Conservation (phyloP, 176 grass and related monocot genomes). For the Ensete glaucum region DNA sequence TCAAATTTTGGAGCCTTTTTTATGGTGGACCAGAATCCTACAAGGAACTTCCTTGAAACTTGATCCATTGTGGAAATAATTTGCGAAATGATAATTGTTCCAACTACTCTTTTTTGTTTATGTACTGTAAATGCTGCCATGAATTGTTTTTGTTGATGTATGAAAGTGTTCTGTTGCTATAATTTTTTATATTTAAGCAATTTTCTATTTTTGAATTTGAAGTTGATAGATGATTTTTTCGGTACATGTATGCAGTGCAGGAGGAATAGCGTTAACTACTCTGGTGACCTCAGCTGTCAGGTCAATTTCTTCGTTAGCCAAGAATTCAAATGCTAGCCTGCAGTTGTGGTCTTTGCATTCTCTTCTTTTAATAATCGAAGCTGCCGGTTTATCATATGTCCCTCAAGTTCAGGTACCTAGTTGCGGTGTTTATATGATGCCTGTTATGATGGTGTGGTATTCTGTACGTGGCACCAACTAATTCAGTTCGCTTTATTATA, state of each 20-base stretch:
- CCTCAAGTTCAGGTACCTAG: constrained; percentile 83
- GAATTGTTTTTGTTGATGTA: background rate
- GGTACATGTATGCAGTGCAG: constrained; percentile 51
- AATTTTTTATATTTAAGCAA: background rate
- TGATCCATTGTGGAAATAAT: background rate
- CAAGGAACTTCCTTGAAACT: background rate
- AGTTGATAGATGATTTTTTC: background rate
- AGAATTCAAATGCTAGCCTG: constrained; percentile 65
- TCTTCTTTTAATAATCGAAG: constrained; percentile 96
- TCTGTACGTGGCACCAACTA: background rate
- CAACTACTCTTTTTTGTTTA: background rate
- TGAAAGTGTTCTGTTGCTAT: background rate
- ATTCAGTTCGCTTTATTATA: background rate
- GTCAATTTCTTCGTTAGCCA: constrained; percentile 69
- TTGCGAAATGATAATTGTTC: background rate
- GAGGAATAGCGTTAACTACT: constrained; percentile 88
- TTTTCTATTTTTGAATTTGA: background rate
- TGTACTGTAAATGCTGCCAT: background rate
- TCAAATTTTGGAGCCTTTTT: background rate
- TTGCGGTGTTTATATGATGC: background rate
- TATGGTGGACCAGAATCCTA: background rate
- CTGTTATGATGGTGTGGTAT: background rate
- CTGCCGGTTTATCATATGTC: constrained; percentile 89
- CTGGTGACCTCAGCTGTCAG: constrained; percentile 78
- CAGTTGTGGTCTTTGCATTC: constrained; percentile 98